Base-by-base conservation (phyloP, 257 asterid species). In the Penstemon eatonii region DNA sequence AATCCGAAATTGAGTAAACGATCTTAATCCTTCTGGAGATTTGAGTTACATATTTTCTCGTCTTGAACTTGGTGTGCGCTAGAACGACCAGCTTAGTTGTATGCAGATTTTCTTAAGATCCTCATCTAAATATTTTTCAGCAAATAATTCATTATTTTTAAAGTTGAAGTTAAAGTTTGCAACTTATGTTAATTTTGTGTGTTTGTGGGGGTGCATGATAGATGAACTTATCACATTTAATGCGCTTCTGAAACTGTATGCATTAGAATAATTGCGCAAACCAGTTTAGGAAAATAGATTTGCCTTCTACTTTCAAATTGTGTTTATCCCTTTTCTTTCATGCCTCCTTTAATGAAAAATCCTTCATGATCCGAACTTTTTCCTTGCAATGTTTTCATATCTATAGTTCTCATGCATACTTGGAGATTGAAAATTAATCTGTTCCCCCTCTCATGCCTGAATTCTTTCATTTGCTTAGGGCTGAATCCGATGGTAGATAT, bases 401-500 rank as follows among this genome's bases (percentile, higher is more conserved):
- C 18, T 19, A 5, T 4, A 15, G n/a, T 12, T 64, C 63, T 62
- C 39, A 15, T 19, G 12, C 63, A 40, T 43, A 15, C 56, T 72
- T 37, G 45, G 62, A 60, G 52, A 25, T 42, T 13, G 41, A 51
- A 8, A 70, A 47, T 41, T 70, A 36, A 37, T 60, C 43, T 46
- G 8, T 42, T 56, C 49, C 46, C 45, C 63, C 18, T 50, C 51
- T 63, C 42, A 60, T 53, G 76, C 25, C 62, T 67, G 6, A 18
- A 56, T 73, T 56, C 44, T 10, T 61, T 15, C 46, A 7, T 49
- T 51, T 76, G 37, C 46, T 25, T 67, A 85, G 91, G 85, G 61
- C 54, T 82, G 69, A 72, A 78, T 75, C 88, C 91, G 50, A 69
- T 76, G 33, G 80, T 68, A 33, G 83, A 78, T 55, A 58, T 69